Evolutionary conservation across 1,284 basidiomycete genomes (phyloP), one percentile per base, ranked within the genome.

Genomic region (Pseudozyma sp.): DNA sequence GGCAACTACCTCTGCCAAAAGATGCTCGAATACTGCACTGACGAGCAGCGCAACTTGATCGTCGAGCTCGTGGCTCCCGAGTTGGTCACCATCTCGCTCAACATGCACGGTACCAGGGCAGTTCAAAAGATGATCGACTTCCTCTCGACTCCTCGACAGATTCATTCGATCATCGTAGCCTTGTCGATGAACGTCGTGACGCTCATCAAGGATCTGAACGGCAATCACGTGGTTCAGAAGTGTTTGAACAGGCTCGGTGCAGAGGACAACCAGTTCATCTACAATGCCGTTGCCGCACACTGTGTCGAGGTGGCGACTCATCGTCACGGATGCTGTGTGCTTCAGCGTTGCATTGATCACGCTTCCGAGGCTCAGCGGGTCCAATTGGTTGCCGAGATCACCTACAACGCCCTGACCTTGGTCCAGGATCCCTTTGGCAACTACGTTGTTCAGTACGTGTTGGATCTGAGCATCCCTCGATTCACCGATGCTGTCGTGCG

Each of bases 121-220:
- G 97, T 99, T 58, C 97, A 99, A 87, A 99, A 99, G 89, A 99
- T 98, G 95, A 97, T 99, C 78, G 97, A 99, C 87, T 99, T 97
- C 88, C 87, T 99, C 45, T 85, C 83, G 25, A 85, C 82, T 38
- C 72, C 78, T 31, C 70, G 77, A 13, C 94, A 99, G 91, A 98
- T 99, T 81, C 93, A 95, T 85, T 94, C 94, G 50, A 94, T 99
- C 87, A 99, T 99, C 84, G 89, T 95, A 66, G 97, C 97, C 12
- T 90, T 99, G 80, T 95, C 94, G 87, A 89, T 97, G 78, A 96
- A 97, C 86, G 97, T 99, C 80, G 97, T 99, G 40, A 95, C 96
- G 71, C 89, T 99, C 75, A 99, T 99, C 91, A 99, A 99, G 89
- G 96, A 99, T 86, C 88, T 99, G 78, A 99, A 99, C 86, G 97